Base-by-base conservation (phyloP, 805 yeast genomes). In the baker's yeast (Saccharomyces cerevisiae) region DNA sequence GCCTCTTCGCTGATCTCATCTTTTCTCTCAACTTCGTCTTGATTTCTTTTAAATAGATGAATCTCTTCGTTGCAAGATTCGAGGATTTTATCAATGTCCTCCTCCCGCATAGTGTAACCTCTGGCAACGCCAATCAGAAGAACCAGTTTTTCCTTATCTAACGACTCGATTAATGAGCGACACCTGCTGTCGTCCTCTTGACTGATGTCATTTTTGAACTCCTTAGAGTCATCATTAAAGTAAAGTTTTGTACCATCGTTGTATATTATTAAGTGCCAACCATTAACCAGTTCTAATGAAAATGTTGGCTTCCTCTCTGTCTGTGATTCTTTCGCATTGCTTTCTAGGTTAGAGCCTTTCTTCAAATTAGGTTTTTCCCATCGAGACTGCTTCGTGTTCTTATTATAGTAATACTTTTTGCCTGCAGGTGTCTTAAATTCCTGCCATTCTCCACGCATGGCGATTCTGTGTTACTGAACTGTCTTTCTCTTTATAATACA, bases 191-290 rank as follows among this genome's bases (percentile, higher is more conserved):
- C 72, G 0, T 72, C 70, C 6, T 76, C 66, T 24, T 56, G 52
- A 79, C 80, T 75, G 4, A 56, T 52, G 11, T 36, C 43, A 8
- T 17, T 14, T 6, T 13, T 14, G 1, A 77, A 71, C 43, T 53
- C 55, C 8, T 62, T 57, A 1, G 72, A 63, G 2, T 46, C 53
- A 0, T 30, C 41, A 57, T 77, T 70, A 54, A 72, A 62, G 48
- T 71, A 78, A 61, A 73, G 78, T 54, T 77, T 73, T 2, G 70
- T 53, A 0, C 82, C 83, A 8, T 68, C 63, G 24, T 66, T 64
- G 14, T 76, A 68, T 24, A 79, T 66, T 1, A 78, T 70, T n/a
- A 79, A 54, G 2, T 54, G 41, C 83, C 82, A 80, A 3, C 65
- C 68, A 22, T 70, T 63, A 1, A 53, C 26, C 30, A 67, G 55